Evolutionary conservation across 176 grass and related monocot genomes (phyloP).

Genomic region (Paspalum notatum): DNA sequence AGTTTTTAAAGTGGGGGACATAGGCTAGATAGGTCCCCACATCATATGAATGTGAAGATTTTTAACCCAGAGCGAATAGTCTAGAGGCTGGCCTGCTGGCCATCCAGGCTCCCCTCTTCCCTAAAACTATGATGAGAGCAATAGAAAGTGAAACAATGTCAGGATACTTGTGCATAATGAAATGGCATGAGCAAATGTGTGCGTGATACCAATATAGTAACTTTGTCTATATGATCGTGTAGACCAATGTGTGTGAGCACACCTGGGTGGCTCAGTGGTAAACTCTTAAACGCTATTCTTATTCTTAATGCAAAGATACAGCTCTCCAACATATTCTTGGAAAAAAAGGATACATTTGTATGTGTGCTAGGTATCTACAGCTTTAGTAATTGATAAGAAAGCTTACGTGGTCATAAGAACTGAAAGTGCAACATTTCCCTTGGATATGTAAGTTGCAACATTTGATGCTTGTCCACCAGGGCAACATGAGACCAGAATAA

Average conservation of each 20-base stretch:
- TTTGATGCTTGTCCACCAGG: slow-evolving; percentile 99
- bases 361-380: neutral
- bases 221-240: no score
- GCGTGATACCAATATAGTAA: neutral
- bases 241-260: neutral
- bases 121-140: neutral
- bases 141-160: slow-evolving; percentile 18
- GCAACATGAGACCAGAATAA: slow-evolving; percentile 98
- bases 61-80: no score
- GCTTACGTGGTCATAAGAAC: slow-evolving; percentile 99
- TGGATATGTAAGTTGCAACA: slow-evolving; percentile 98
- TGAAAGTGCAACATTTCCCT: slow-evolving; percentile 98
- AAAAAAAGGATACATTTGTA: neutral
- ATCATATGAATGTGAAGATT: no score
- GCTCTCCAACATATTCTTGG: neutral
- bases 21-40: no score
- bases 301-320: neutral
- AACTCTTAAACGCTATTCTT: neutral
- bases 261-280: neutral
- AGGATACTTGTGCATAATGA: neutral
- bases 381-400: neutral
- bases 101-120: no score
- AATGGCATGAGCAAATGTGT: neutral
- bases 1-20: neutral
- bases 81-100: no score